Evolutionary conservation across 345 rosid genomes (phyloP).

Genomic region (Carallia brachiata): DNA sequence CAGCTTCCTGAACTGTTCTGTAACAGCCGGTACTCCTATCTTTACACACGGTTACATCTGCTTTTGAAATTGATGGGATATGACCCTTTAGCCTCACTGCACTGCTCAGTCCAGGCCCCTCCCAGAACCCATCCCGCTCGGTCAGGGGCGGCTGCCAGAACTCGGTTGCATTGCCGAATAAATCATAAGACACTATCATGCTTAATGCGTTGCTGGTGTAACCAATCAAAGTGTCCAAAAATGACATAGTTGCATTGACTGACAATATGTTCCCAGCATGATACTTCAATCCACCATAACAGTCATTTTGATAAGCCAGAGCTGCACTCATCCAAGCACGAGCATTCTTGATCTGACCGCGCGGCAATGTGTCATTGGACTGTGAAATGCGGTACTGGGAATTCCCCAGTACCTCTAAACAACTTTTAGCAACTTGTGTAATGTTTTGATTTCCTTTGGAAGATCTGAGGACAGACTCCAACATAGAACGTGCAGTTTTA

Average conservation of each 20-base stretch:
- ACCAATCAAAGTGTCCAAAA: conserved; percentile 39
- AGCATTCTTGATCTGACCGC: conserved; percentile 54
- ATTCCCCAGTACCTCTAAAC: conserved; percentile 47
- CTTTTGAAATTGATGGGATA: conserved; percentile 44
- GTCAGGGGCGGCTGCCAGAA: conserved; percentile 66
- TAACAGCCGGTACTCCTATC: conserved; percentile 35
- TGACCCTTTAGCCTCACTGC: conserved; percentile 26
- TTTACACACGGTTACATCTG: conserved; percentile 63
- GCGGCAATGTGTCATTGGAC: conserved; percentile 31
- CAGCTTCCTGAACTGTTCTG: conserved; percentile 78
- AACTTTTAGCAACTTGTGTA: conserved; percentile 50
- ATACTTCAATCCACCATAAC: conserved; percentile 57
- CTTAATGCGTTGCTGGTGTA: conserved; percentile 66
- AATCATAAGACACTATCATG: conserved; percentile 64
- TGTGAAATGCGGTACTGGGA: conserved; percentile 49
- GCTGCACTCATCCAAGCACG: conserved; percentile 86
- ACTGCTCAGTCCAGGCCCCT: neutral
- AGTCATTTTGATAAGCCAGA: conserved; percentile 59
- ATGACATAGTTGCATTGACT: conserved; percentile 52
- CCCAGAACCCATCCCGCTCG: conserved; percentile 63
- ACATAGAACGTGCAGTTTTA: conserved; percentile 43
- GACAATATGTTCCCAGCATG: conserved; percentile 41
- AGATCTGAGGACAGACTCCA: conserved; percentile 38
- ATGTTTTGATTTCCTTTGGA: conserved; percentile 41
- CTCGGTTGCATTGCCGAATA: conserved; percentile 41